phyloP scores from a whole-genome alignment of 78 protist species.

The Dictyostelium intermedium region DNA sequence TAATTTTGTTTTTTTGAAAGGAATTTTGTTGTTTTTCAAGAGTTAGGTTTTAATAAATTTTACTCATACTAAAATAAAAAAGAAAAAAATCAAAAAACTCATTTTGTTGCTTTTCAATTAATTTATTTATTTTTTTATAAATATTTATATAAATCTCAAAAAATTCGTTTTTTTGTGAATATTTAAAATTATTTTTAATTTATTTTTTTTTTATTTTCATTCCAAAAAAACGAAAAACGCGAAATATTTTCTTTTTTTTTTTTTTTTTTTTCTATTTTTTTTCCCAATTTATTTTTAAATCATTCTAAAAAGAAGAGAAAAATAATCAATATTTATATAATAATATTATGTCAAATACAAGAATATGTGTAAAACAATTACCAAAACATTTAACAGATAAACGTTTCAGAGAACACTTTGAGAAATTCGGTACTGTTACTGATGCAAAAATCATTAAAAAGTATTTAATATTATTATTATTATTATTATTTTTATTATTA shows the following conservation, averaged over 20 bases:
- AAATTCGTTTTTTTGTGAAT: neutral
- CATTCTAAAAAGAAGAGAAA: neutral
- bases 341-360: slow-evolving; percentile 26
- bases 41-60: too few relatives aligned
- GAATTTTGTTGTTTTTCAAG: too few relatives aligned
- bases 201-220: neutral
- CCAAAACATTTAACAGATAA: slow-evolving; percentile 75
- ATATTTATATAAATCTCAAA: too few relatives aligned
- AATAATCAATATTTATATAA: neutral
- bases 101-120: too few relatives aligned
- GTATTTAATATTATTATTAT: slow-evolving; percentile 7
- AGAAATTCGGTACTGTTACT: slow-evolving; percentile 54
- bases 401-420: slow-evolving; percentile 64
- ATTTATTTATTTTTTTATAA: too few relatives aligned
- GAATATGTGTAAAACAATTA: slow-evolving; percentile 65
- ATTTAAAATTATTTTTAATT: neutral
- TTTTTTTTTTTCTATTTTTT: neutral
- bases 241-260: neutral
- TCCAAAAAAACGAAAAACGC: neutral
- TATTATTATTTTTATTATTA: neutral
- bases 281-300: neutral
- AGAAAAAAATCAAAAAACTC: too few relatives aligned
- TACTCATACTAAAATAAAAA: too few relatives aligned
- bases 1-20: too few relatives aligned
- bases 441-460: slow-evolving; percentile 70